Evolutionary conservation across 176 grass and related monocot species (phyloP).

Genomic region (Eremochloa ophiuroides): DNA sequence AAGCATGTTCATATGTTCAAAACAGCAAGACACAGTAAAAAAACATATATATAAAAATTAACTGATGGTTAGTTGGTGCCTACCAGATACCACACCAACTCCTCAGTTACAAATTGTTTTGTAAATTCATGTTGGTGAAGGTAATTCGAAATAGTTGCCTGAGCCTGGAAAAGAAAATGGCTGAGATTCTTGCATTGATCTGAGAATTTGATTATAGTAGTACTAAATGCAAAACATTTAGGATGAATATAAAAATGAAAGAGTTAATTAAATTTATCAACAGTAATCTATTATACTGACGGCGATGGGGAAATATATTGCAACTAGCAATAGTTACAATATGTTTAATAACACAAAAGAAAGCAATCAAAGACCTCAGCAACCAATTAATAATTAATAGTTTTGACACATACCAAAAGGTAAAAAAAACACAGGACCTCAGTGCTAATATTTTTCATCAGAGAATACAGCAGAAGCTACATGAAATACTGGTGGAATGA

Average conservation of each 20-base stretch:
- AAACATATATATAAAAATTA: background rate
- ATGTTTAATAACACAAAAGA: background rate
- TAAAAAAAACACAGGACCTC: background rate
- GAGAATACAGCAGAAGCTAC: background rate
- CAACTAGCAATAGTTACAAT: background rate
- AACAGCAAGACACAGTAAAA: background rate
- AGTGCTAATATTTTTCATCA: background rate
- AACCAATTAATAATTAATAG: background rate
- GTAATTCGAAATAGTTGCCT: slow-evolving; percentile 66
- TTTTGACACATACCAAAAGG: background rate
- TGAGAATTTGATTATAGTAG: background rate
- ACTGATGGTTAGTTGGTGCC: slow-evolving; percentile 13
- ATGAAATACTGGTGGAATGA: background rate
- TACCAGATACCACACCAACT: slow-evolving; percentile 93
- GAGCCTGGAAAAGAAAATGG: slow-evolving; percentile 57
- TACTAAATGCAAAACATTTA: background rate
- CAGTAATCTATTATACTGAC: background rate
- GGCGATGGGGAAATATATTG: background rate
- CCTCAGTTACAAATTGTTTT: slow-evolving; percentile 72
- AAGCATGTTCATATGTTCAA: slow-evolving; percentile 13
- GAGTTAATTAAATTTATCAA: background rate
- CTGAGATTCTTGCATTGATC: background rate
- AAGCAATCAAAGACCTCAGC: background rate
- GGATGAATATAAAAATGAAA: background rate
- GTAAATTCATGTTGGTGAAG: slow-evolving; percentile 66